These are phyloP conservation scores for Artemisia tridentata DNA, from an alignment of 129 eudicot genomes.

Conservation along the genomic window DNA sequence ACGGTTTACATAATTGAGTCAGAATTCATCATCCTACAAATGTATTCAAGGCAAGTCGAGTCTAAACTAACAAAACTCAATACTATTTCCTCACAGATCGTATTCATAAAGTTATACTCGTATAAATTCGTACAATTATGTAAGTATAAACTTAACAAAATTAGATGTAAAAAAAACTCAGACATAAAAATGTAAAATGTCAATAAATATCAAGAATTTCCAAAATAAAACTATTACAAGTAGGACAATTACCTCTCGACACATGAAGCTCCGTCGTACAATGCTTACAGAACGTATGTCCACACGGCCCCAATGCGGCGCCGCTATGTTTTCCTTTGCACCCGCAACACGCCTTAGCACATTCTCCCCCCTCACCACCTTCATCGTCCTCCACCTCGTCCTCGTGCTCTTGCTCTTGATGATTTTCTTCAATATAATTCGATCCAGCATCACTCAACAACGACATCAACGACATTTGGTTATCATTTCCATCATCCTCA, in stretches of 20 bases:
- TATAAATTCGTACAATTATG: not conserved
- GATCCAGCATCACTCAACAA: constrained; percentile 60
- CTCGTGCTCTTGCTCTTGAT: constrained; percentile 8
- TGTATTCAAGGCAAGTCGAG: not conserved
- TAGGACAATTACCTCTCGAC: constrained; percentile 72
- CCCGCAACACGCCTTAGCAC: constrained; percentile 42
- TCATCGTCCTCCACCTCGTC: constrained; percentile 37
- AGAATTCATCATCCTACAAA: not conserved
- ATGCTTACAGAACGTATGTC: constrained; percentile 80
- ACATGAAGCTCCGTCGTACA: constrained; percentile 80
- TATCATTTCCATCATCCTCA: constrained; percentile 13
- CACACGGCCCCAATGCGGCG: constrained; percentile 74
- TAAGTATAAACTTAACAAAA: not conserved
- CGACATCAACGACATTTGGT: constrained; percentile 73
- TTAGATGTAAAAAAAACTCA: not conserved
- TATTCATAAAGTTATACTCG: not conserved
- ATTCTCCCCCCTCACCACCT: constrained; percentile 33
- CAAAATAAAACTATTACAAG: constrained; percentile 68
- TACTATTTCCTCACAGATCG: not conserved
- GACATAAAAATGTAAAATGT: constrained; percentile 3
- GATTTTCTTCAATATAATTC: constrained; percentile 7
- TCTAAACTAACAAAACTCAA: not conserved
- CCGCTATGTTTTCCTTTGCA: constrained; percentile 78
- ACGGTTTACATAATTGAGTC: no score
- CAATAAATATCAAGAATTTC: constrained; percentile 90